phyloP scores from a whole-genome alignment of 352 stramenopile genomes.

The Phytophthora melonis region DNA sequence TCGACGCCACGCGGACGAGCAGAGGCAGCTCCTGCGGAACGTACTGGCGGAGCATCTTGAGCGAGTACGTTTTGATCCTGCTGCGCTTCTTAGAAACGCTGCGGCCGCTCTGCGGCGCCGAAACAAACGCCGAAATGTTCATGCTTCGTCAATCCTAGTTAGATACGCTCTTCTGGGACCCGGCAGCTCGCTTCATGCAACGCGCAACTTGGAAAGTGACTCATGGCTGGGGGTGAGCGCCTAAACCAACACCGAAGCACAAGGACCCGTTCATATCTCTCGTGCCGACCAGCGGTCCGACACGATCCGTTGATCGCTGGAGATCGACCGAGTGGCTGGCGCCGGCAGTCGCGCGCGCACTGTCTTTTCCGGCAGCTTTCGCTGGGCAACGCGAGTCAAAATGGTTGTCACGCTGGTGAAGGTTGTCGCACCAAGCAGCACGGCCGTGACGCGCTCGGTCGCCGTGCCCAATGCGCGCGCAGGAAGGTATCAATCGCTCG shows the following conservation, averaged over 20 bases:
- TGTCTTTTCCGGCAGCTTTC: conserved; percentile 9
- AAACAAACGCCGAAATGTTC: conserved; percentile 38
- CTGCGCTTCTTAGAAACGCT: conserved; percentile 29
- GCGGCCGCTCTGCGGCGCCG: conserved; percentile 9
- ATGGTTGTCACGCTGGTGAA: conserved; percentile 17
- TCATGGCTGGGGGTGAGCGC: background rate
- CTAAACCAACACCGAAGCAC: conserved; percentile 13
- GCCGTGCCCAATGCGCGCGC: conserved; percentile 10
- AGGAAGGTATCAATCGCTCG: background rate
- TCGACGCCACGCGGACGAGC: conserved; percentile 50
- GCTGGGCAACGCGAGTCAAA: conserved; percentile 6
- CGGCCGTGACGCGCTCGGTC: conserved; percentile 20
- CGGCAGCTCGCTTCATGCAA: conserved; percentile 4
- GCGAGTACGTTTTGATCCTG: conserved; percentile 54
- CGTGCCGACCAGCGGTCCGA: conserved; percentile 25
- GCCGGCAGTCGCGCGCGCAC: background rate
- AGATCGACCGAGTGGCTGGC: conserved; percentile 12
- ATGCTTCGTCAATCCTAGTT: conserved; percentile 9
- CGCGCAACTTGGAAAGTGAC: conserved; percentile 27
- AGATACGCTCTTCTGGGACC: conserved; percentile 18
- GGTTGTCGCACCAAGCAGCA: conserved; percentile 40
- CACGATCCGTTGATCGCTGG: conserved; percentile 38
- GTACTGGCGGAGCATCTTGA: conserved; percentile 56
- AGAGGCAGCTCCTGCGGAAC: conserved; percentile 57
- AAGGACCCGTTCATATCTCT: conserved; percentile 26